Conservation (phyloP, 768 basidiomycete species). For the Tylopilus rubrobrunneus region DNA sequence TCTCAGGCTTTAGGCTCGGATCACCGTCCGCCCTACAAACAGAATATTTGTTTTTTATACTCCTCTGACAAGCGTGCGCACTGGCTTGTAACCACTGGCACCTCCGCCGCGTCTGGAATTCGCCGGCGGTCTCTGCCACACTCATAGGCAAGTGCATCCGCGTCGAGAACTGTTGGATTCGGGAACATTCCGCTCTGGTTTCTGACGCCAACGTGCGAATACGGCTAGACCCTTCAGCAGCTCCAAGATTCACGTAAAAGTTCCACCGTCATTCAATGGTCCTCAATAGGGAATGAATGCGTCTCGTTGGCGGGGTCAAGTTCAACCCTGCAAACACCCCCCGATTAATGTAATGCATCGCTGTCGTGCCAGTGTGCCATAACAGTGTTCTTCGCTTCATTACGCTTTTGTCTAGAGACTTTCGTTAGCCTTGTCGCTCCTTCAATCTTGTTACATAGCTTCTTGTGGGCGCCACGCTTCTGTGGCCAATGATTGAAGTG, state of each 20-base stretch:
- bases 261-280: neutral
- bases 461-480: constrained; percentile 16
- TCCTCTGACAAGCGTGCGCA: constrained; percentile 26
- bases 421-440: neutral
- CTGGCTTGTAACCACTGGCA: constrained; percentile 3
- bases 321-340: neutral
- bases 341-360: neutral
- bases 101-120: constrained; percentile 12
- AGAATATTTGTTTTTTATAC: constrained; percentile 3
- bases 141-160: constrained; percentile 6
- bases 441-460: neutral
- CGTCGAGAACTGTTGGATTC: constrained; percentile 12
- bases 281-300: neutral
- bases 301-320: neutral
- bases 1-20: constrained; percentile 26
- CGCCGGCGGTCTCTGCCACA: constrained; percentile 5
- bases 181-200: constrained; percentile 1
- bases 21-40: constrained; percentile 9
- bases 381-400: neutral
- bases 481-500: constrained; percentile 5
- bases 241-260: constrained; percentile 9
- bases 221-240: neutral
- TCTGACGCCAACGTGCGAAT: constrained; percentile 15
- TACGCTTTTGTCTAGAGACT: neutral
- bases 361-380: neutral